phyloP scores from a whole-genome alignment of 2,329 filamentous ascomycete genomes.

The Tolypocladium album region DNA sequence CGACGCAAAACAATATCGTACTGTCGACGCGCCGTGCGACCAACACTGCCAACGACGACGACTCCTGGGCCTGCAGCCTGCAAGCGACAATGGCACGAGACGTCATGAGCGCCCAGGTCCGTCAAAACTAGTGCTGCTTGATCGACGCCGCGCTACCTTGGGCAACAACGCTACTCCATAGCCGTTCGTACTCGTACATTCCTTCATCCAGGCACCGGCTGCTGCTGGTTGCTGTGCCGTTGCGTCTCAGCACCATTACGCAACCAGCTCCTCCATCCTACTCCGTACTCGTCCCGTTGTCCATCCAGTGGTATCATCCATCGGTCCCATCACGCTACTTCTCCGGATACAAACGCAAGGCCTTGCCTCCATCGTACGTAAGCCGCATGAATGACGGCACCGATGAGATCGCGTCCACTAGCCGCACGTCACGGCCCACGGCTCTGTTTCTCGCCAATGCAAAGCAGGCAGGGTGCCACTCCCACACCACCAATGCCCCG shows the following conservation, averaged over 20 bases:
- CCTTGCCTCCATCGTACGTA: not conserved
- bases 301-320: not conserved
- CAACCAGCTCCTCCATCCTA: not conserved
- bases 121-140: not conserved
- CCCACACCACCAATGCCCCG: too few relatives aligned
- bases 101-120: not conserved
- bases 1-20: not conserved
- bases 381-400: not conserved
- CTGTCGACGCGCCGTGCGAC: not conserved
- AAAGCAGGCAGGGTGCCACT: too few relatives aligned
- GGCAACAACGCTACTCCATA: too few relatives aligned
- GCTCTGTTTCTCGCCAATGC: too few relatives aligned
- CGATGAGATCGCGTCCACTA: not conserved
- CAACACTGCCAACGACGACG: too few relatives aligned
- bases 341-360: not conserved
- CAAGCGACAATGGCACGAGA: not conserved
- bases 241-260: not conserved
- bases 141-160: not conserved
- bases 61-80: not conserved
- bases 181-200: not conserved
- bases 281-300: not conserved
- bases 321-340: not conserved
- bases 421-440: not conserved
- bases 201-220: not conserved
- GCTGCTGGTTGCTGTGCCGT: not conserved